Base-by-base conservation (phyloP, 106 monocot species). In the Gastrodia elata region DNA sequence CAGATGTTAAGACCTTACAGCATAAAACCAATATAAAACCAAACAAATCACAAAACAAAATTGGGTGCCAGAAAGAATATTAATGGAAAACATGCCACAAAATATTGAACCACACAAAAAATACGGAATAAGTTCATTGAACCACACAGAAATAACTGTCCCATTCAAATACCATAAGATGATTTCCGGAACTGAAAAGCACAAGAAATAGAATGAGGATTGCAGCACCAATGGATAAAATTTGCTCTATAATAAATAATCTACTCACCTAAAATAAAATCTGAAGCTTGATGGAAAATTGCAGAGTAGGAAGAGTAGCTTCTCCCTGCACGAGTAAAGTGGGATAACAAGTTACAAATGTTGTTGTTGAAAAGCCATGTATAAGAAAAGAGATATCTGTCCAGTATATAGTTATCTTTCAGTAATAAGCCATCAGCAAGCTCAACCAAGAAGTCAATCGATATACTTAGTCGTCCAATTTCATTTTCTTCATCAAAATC, bases 241-340 rank as follows among this genome's bases (percentile, higher is more conserved):
- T 5, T 37, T 67, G 16, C 20, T 67, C 6, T 20, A n/a, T 36
- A 67, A n/a, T 36, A 18, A 36, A 10, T 1, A 67, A 33, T 38
- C 69, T 16, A 69, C 75, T 82, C 79, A 91, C 90, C 87, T 77
- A 87, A 78, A 76, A 91, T 91, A 36, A 87, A 91, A 69, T 87
- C 87, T 42, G 76, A 71, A 77, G 87, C 90, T 83, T 87, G 90
- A 76, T 91, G 90, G 73, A 83, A 91, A 64, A 91, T 82, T 42
- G 84, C 76, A 64, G 80, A 64, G 65, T 83, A 87, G n/a, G 78
- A 85, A 30, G 84, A 49, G 58, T 75, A 68, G 34, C 37, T 64
- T 79, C 71, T 39, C 78, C 87, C 91, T 91, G 55, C 28, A 27
- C 10, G 75, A 38, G 24, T n/a, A 44, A 75, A 56, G 20, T 7